A percentile compares a stretch with the other conserved stretches of the same genome.
Conservation (phyloP, 2,329 filamentous ascomycete genomes). For the Tolypocladium tundrense region DNA sequence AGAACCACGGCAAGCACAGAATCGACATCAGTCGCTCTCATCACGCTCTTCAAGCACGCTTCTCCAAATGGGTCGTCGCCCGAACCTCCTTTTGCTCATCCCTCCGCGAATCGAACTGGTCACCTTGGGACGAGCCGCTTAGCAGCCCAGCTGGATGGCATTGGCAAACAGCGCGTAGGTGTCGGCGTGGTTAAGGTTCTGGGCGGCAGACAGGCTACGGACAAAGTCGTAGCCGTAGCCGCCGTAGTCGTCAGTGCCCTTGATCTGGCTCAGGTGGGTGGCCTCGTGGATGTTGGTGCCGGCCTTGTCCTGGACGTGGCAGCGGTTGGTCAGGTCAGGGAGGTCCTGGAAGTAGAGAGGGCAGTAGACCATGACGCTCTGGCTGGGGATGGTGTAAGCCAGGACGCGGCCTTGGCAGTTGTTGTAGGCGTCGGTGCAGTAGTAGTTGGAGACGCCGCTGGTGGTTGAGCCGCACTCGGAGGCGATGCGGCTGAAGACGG, state of each 20-base stretch:
- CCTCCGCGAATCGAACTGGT: not conserved
- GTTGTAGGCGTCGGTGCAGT: conserved; percentile 47
- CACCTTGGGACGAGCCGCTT: conserved; percentile 6
- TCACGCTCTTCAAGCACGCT: not conserved
- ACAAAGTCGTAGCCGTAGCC: conserved; percentile 48
- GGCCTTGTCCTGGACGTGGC: conserved; percentile 56
- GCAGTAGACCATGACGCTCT: conserved; percentile 51
- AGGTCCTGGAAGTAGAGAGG: conserved; percentile 47
- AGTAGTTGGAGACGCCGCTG: conserved; percentile 38
- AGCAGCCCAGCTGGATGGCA: conserved; percentile 29
- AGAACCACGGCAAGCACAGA: too few species aligned
- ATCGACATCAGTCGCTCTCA: not conserved
- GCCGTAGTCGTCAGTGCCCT: conserved; percentile 48
- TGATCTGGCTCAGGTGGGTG: conserved; percentile 48
- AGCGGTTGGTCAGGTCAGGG: conserved; percentile 34
- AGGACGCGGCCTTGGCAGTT: conserved; percentile 42
- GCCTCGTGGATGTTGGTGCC: conserved; percentile 56
- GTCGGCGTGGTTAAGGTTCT: conserved; percentile 56
- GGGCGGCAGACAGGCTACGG: conserved; percentile 28
- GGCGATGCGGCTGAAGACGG: conserved; percentile 40
- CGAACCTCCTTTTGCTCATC: not conserved
- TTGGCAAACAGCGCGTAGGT: conserved; percentile 34
- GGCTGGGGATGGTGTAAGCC: conserved; percentile 49
- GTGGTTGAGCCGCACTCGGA: conserved; percentile 42
- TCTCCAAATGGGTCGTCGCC: not conserved